Evolutionary conservation across 495 filamentous ascomycete genomes (phyloP).

Genomic region (Penicilliopsis zonata): DNA sequence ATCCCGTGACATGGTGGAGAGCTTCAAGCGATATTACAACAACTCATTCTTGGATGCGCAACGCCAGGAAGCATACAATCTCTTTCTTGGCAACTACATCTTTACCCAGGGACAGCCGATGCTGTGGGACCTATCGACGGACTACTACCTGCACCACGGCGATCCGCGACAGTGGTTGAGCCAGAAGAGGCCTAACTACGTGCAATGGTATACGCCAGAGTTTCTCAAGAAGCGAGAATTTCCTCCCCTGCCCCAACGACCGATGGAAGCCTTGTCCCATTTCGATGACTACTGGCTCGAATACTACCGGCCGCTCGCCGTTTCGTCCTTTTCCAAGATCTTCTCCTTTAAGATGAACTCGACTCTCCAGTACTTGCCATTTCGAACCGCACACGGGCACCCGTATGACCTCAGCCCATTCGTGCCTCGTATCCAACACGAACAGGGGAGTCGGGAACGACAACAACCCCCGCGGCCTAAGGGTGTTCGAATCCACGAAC

Average conservation of each 20-base stretch:
- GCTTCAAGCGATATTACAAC: conserved; percentile 98
- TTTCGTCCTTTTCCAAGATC: conserved; percentile 80
- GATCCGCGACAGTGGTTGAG: conserved; percentile 63
- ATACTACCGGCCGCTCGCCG: conserved; percentile 77
- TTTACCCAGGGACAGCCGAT: conserved; percentile 85
- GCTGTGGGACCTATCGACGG: conserved; percentile 92
- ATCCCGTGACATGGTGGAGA: conserved; percentile 96
- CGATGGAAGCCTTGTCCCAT: conserved; percentile 46
- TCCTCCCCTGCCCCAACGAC: conserved; percentile 35
- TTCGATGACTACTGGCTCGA: conserved; percentile 99
- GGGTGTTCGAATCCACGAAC: conserved; percentile 34
- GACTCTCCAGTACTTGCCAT: conserved; percentile 65
- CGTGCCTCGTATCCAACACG: conserved; percentile 49
- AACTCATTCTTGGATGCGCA: conserved; percentile 96
- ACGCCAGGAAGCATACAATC: conserved; percentile 93
- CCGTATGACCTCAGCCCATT: conserved; percentile 76
- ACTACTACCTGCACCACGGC: conserved; percentile 92
- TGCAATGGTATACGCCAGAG: conserved; percentile 77
- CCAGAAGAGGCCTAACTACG: conserved; percentile 56
- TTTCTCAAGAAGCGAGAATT: conserved; percentile 51
- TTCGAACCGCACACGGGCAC: conserved; percentile 55
- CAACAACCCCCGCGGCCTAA: conserved; percentile 20
- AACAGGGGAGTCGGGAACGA: conserved; percentile 26
- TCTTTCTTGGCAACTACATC: conserved; percentile 95
- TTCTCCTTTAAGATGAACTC: conserved; percentile 87